Evolutionary conservation across 1,284 basidiomycete species (phyloP).

Genomic region (Fomitopsis schrenkii): DNA sequence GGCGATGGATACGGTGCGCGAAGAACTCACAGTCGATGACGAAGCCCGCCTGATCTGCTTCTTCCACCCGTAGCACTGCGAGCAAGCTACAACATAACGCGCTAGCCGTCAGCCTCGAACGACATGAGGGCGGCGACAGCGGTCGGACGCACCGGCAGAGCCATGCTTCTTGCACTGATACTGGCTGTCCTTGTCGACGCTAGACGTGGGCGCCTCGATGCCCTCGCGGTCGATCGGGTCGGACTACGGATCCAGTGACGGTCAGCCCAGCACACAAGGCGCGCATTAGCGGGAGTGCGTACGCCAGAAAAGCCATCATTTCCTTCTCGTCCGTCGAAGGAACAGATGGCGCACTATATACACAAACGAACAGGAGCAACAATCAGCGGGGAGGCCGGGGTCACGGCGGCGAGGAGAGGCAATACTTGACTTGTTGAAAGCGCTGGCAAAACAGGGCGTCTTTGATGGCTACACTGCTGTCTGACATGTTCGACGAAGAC

Average conservation of each 20-base stretch:
- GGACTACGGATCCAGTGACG: conserved; percentile 34
- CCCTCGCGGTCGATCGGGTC: conserved; percentile 56
- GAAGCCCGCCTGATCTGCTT: conserved; percentile 69
- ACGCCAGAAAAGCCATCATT: conserved; percentile 72
- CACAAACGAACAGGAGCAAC: too few species aligned
- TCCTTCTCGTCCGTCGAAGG: conserved; percentile 63
- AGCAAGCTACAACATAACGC: conserved; percentile 53
- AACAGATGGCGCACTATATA: conserved; percentile 60
- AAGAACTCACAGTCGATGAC: conserved; percentile 77
- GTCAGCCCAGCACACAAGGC: background rate
- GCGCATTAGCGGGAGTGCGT: conserved; percentile 17
- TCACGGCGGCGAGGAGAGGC: background rate
- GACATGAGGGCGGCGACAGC: background rate
- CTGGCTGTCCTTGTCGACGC: conserved; percentile 57
- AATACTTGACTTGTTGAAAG: conserved; percentile 67
- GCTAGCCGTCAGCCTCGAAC: background rate
- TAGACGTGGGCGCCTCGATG: conserved; percentile 50
- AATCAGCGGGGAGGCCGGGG: background rate
- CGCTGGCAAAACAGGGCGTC: conserved; percentile 67
- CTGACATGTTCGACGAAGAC: conserved; percentile 23
- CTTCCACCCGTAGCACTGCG: conserved; percentile 70
- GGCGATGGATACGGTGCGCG: background rate
- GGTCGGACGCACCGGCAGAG: conserved; percentile 42
- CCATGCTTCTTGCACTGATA: conserved; percentile 77
- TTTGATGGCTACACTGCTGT: conserved; percentile 42